Base-by-base conservation (phyloP, 2,329 filamentous ascomycete species). In the Cercospora citrullina region DNA sequence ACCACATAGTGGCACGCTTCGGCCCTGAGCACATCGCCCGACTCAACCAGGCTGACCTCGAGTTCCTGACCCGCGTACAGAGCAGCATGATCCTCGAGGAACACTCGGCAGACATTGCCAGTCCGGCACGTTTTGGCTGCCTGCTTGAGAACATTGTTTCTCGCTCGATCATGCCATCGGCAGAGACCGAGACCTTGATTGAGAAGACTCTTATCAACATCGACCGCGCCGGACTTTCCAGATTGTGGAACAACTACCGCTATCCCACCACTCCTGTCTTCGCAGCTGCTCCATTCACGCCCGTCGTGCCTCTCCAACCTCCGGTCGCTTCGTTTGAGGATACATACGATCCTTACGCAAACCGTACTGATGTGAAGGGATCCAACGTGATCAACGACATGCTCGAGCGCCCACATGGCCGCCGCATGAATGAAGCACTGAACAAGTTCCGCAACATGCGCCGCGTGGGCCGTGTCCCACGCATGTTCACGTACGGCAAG, bases 401-500 rank as follows among this genome's bases (percentile, higher is more conserved):
- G 72, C 87, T 98, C 23, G 94, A 98, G 82, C 92, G 90, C 75
- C 86, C 87, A 45, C 89, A 90, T 74, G 91, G 90, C 60, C 89
- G 91, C 68, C 73, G 75, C 42, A 84, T 97, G 69, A 90, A 90
- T 71, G 93, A 97, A 72, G 92, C 93, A 39, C 82, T 98, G 70
- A 86, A 85, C 71, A 91, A 93, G 74, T 92, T 98, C 81, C 91
- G 90, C 78, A 97, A 96, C 81, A 97, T 97, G 84, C 93, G 95
- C 71, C 92, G 94, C 68, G 88, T 92, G 76, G 94, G 94, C 71
- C 90, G 93, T 77, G 93, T 97, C 78, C 93, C 94, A 63, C 89
- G 94, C 68, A 98, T 98, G 82, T 95, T 97, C 79, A 97, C 94
- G 1, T 97, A 98, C 75, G 93, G 94, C 60, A 98, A 97, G 85